phyloP scores from a whole-genome alignment of 2,329 filamentous ascomycete genomes.

The Scolecobasidium constrictum region DNA sequence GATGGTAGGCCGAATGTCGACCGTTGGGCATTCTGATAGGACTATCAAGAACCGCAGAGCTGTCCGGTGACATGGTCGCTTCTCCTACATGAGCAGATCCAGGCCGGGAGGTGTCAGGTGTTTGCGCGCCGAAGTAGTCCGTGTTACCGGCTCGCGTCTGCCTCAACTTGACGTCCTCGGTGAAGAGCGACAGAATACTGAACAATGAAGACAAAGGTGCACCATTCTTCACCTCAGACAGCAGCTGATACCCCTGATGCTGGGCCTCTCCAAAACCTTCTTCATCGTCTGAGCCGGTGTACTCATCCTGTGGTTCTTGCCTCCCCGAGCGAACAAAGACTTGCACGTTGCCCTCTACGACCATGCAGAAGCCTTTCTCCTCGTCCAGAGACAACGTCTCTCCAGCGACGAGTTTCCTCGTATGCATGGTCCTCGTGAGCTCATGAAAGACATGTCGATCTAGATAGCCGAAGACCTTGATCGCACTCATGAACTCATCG shows the following conservation, averaged over 20 bases:
- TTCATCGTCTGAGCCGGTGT: constrained; percentile 27
- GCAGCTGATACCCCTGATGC: constrained; percentile 80
- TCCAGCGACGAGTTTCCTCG: constrained; percentile 86
- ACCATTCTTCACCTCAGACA: constrained; percentile 96
- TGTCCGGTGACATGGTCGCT: not conserved
- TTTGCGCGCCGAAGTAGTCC: not conserved
- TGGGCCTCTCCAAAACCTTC: constrained; percentile 39
- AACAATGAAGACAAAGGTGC: constrained; percentile 98
- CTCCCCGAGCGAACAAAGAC: constrained; percentile 92
- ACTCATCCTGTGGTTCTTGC: constrained; percentile 33
- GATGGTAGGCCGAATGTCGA: constrained; percentile 15
- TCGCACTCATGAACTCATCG: constrained; percentile 94
- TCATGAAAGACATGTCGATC: constrained; percentile 91
- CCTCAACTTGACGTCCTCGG: constrained; percentile 78
- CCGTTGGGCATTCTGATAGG: not conserved
- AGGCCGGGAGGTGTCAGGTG: not conserved
- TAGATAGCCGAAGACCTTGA: constrained; percentile 97
- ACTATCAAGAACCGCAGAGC: constrained; percentile 2
- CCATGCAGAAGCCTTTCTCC: constrained; percentile 94
- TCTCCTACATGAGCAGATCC: not conserved
- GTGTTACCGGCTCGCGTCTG: constrained; percentile 36
- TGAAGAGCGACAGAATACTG: constrained; percentile 93
- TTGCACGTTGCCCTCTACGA: constrained; percentile 91
- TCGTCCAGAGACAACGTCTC: constrained; percentile 93
- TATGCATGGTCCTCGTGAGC: constrained; percentile 96